Percentiles rank a stretch among this genome's conserved stretches.
phyloP scores from a whole-genome alignment of 257 asterid genomes.

The Scutellaria minor region DNA sequence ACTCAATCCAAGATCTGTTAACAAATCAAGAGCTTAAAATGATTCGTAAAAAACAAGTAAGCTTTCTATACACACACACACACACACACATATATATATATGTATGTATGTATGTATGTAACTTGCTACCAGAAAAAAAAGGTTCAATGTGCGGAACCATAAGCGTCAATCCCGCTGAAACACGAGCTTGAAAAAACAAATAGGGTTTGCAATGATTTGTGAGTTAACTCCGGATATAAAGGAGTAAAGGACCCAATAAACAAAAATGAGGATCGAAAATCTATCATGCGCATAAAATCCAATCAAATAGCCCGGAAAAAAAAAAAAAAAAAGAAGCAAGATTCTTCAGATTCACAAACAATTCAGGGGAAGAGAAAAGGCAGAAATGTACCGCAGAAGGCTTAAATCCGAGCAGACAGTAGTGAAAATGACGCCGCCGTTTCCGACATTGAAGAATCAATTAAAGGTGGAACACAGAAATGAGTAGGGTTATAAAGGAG shows the following conservation, averaged over 20 bases:
- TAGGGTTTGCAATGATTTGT: conserved; percentile 15
- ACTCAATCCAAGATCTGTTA: conserved; percentile 42
- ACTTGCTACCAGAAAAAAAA: conserved; percentile 21
- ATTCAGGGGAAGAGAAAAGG: conserved; percentile 25
- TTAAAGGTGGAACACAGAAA: not conserved
- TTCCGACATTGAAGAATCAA: conserved; percentile 31
- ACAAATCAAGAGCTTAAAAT: conserved; percentile 24
- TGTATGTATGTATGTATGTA: no score
- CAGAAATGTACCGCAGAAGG: conserved; percentile 36
- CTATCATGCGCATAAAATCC: conserved; percentile 22
- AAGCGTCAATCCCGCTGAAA: conserved; percentile 49
- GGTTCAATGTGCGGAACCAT: conserved; percentile 38
- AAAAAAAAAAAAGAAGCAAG: not conserved
- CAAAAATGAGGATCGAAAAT: conserved; percentile 27
- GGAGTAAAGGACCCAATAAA: conserved; percentile 34
- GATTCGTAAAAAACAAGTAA: conserved; percentile 25
- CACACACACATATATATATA: no score
- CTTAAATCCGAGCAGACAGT: conserved; percentile 34
- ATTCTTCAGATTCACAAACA: conserved; percentile 27
- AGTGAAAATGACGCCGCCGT: conserved; percentile 43
- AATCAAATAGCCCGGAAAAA: conserved; percentile 23
- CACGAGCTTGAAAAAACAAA: conserved; percentile 37
- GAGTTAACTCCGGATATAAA: conserved; percentile 36
- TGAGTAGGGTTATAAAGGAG: conserved; percentile 32
- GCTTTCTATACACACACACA: not conserved